phyloP scores from a whole-genome alignment of 805 yeast genomes.

The Nakazawaea ambrosiae region DNA sequence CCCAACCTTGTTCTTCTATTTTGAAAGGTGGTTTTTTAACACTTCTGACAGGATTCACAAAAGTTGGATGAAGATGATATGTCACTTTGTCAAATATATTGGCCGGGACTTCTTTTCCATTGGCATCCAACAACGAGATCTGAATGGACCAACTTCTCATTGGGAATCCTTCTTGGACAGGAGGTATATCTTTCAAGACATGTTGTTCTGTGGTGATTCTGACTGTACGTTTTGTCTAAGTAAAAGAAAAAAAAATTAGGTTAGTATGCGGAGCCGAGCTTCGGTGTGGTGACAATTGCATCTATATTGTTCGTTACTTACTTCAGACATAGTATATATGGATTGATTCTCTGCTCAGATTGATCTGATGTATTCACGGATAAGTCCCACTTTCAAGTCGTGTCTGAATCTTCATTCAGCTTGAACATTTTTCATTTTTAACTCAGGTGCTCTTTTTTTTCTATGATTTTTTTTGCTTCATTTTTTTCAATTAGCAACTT shows the following conservation, averaged over 20 bases:
- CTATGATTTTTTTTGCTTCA: too few relatives aligned
- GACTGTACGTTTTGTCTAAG: conserved; percentile 71
- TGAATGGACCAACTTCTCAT: conserved; percentile 91
- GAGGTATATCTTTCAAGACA: conserved; percentile 70
- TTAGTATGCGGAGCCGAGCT: not conserved
- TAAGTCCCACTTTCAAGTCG: too few relatives aligned
- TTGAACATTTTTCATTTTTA: too few relatives aligned
- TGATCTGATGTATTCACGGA: too few relatives aligned
- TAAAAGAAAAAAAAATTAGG: not conserved
- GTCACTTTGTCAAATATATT: conserved; percentile 86
- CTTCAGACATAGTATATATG: conserved; percentile 8
- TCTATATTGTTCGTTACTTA: not conserved
- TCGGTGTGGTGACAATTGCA: too few relatives aligned
- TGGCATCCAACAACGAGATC: conserved; percentile 65
- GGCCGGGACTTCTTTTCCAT: conserved; percentile 82
- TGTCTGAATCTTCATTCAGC: too few relatives aligned
- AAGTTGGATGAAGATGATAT: conserved; percentile 91
- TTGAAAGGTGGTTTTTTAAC: conserved; percentile 78
- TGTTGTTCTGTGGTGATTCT: conserved; percentile 85
- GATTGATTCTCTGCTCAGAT: too few relatives aligned
- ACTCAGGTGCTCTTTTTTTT: too few relatives aligned
- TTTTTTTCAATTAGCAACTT: too few relatives aligned
- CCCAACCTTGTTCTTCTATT: conserved; percentile 96
- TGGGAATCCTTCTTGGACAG: conserved; percentile 87
- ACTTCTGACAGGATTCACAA: conserved; percentile 79